These are phyloP conservation scores for Tremella yokohamensis DNA, from an alignment of 768 basidiomycete species.

Conservation along the genomic window DNA sequence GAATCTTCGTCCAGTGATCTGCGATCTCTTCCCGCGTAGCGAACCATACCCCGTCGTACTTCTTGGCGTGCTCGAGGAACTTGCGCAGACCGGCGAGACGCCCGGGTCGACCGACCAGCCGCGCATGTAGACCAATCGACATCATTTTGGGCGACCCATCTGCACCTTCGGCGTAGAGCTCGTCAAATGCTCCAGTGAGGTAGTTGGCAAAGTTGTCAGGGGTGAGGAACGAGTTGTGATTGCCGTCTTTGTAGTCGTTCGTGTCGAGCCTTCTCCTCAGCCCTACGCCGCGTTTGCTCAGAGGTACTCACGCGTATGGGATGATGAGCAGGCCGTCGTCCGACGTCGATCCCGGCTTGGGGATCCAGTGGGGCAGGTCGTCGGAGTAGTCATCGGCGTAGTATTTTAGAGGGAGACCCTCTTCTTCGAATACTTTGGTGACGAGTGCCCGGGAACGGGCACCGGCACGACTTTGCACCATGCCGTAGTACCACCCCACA, in stretches of 20 bases:
- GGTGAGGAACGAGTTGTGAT: slow-evolving; percentile 28
- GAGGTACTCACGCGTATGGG: slow-evolving; percentile 31
- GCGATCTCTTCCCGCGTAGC: slow-evolving; percentile 43
- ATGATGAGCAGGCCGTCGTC: not conserved
- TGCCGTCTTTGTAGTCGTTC: slow-evolving; percentile 41
- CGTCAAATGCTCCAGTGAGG: slow-evolving; percentile 35
- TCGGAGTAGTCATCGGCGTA: not conserved
- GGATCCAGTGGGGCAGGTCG: not conserved
- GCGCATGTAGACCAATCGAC: slow-evolving; percentile 37
- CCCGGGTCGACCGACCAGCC: slow-evolving; percentile 36
- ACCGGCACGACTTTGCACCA: slow-evolving; percentile 29
- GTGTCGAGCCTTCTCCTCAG: slow-evolving; percentile 28
- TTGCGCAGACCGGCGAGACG: slow-evolving; percentile 35
- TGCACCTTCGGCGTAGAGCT: slow-evolving; percentile 32
- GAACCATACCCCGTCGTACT: slow-evolving; percentile 36
- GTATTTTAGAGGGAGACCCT: not conserved
- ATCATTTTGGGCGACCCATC: slow-evolving; percentile 39
- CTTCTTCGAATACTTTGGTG: slow-evolving; percentile 35
- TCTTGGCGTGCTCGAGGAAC: slow-evolving; percentile 36
- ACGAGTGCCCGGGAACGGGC: slow-evolving; percentile 34
- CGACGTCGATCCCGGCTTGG: not conserved
- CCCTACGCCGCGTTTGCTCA: no score
- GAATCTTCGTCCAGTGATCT: slow-evolving; percentile 28
- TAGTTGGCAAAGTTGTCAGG: slow-evolving; percentile 34
- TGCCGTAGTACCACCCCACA: slow-evolving; percentile 42